Evolutionary conservation across 768 basidiomycete species (phyloP), one percentile per base, ranked within the genome.

Genomic region (Boletus sp.): DNA sequence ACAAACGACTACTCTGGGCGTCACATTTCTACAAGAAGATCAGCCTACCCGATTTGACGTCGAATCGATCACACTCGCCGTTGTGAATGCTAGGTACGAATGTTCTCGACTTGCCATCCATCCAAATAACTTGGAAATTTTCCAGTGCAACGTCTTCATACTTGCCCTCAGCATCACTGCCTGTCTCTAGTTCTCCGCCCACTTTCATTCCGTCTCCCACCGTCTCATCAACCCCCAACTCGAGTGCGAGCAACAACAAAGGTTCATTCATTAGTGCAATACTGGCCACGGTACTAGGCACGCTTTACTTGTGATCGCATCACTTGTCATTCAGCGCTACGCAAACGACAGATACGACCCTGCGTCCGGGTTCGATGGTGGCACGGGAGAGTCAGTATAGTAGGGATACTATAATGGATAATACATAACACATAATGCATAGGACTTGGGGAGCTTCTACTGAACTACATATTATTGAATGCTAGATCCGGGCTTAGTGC

Each of bases 1-100:
- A 9, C 70, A 72, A 19, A 69, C 70, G 15, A 78, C 79, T 0
- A 75, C 74, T 0, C 63, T 83, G 0, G 70, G 72, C 7, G 55
- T 83, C 53, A 78, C 76, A 1, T 78, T 73, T 55, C 46, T 75
- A 7, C 66, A 65, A 14, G 64, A 48, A 7, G 44, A 59, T 21
- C 43, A 52, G 30, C 61, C 65, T 34, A 54, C 74, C 8, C 70
- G 64, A 45, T 66, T 80, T 38, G 76, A 76, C 52, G 66, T 80
- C 27, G 70, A 70, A 25, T 62, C 57, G 7, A 70, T 80, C 21
- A 65, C 63, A 1, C 61, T 79, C 52, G 68, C 69, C 10, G 77
- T 78, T 8, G 45, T 69, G 4, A 70, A 73, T 45, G 60, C 68
- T 29, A 69, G 70, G 78, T 79, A 66, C 10, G 55, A 27, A 32